Conservation (phyloP, 495 filamentous ascomycete species). For the Podospora sp. region DNA sequence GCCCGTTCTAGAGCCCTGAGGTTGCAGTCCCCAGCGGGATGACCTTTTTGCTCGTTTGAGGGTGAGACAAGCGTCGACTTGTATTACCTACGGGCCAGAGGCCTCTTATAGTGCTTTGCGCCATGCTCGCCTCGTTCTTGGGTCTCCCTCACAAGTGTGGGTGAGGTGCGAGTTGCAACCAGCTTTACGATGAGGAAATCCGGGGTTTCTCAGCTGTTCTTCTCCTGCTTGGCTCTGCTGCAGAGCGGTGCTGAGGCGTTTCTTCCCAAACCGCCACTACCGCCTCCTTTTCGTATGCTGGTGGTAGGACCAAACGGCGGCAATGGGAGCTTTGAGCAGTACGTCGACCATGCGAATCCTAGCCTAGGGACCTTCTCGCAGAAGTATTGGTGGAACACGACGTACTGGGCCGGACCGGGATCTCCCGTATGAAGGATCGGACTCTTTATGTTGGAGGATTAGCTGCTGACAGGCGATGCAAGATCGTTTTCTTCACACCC, state of each 20-base stretch:
- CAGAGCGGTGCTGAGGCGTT: not conserved
- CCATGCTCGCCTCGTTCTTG: not conserved
- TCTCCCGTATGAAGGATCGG: conserved; percentile 48
- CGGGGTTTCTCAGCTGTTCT: not conserved
- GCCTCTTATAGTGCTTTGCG: not conserved
- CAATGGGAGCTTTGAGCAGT: conserved; percentile 50
- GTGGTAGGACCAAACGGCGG: conserved; percentile 18
- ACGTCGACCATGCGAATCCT: conserved; percentile 57
- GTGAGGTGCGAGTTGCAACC: not conserved
- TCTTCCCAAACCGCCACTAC: not conserved
- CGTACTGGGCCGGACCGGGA: conserved; percentile 56
- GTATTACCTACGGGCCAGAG: not conserved
- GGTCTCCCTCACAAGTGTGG: not conserved
- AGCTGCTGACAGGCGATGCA: conserved; percentile 3
- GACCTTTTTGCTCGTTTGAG: not conserved
- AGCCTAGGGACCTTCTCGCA: conserved; percentile 58
- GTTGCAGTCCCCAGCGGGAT: not conserved
- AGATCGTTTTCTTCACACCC: conserved; percentile 57
- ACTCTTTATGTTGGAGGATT: too few species aligned
- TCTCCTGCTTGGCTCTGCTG: not conserved
- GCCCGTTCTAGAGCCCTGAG: not conserved
- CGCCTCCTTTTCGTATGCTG: conserved; percentile 4
- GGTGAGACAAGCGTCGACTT: not conserved
- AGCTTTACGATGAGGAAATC: not conserved
- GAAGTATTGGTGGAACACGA: conserved; percentile 54